Base-by-base conservation (phyloP, 2,329 filamentous ascomycete species). In the Penicillium sp. region DNA sequence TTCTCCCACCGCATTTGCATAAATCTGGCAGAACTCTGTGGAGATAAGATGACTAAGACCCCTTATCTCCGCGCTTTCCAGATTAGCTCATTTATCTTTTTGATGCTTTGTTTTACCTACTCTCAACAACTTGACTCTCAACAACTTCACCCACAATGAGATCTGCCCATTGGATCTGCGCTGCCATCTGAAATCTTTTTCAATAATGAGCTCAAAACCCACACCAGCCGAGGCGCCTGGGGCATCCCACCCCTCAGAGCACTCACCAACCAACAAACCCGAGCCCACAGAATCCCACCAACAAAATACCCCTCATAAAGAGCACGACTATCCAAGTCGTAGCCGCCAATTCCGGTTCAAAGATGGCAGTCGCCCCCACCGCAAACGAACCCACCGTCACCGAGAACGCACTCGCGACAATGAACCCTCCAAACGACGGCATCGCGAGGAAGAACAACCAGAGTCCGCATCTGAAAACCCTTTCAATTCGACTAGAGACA, bases 401-500 rank as follows among this genome's bases (percentile, higher is more conserved):
- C n/a, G 30, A 14, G 35, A 47, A 11, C 62, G 59, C 37, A 31
- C 30, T 2, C n/a, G 17, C 36, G 51, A 50, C 6, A 5, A 9
- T 26, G 16, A 33, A 35, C 57, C 61, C 25, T 60, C 61, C 16
- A 72, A 72, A 48, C 67, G 67, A 1, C 54, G 55, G 10, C 67
- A 61, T 56, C 68, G 61, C 56, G 60, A 62, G 11, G 56, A 60
- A 17, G 40, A 50, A 33, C 5, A 22, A n/a, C 26, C 41, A 11
- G 33, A 44, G 35, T 22, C 38, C 12, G 35, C 2, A 52, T 37
- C 33, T 19, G 33, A 33, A 30, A 47, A 22, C 26, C 53, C 41
- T 41, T 56, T 33, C 19, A 26, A 11, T 10, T 52, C 42, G 41
- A 31, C 42, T 28, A 41, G 91, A 38, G 79, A 82, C 0, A 91